Evolutionary conservation across 2,329 filamentous ascomycete genomes (phyloP).

Genomic region (Parafenestella ontariensis): DNA sequence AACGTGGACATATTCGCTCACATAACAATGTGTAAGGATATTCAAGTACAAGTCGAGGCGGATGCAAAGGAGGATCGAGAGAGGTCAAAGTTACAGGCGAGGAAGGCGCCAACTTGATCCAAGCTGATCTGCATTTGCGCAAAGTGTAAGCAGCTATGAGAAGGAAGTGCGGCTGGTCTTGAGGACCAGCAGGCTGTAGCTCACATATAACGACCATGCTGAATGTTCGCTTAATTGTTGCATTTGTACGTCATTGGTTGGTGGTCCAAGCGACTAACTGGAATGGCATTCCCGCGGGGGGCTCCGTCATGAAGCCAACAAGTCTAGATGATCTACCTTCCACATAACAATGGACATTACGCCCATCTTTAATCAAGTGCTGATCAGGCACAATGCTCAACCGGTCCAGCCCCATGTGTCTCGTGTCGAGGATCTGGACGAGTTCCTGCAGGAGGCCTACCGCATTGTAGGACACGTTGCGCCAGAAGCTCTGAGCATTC

Average conservation of each 20-base stretch:
- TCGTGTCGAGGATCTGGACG: slow-evolving; percentile 66
- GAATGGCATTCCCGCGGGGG: slow-evolving; percentile 30
- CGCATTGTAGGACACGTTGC: slow-evolving; percentile 72
- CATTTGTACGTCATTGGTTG: slow-evolving; percentile 23
- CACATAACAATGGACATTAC: slow-evolving; percentile 65
- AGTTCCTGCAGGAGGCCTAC: slow-evolving; percentile 93
- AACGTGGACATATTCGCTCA: too few relatives aligned
- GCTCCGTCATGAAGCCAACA: slow-evolving; percentile 32
- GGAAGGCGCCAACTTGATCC: too few relatives aligned
- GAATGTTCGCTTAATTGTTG: background rate
- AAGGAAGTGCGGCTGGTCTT: too few relatives aligned
- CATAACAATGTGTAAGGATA: too few relatives aligned
- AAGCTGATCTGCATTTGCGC: too few relatives aligned
- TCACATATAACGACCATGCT: background rate
- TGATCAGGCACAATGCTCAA: slow-evolving; percentile 65
- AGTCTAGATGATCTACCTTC: slow-evolving; percentile 15
- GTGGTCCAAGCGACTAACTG: slow-evolving; percentile 22
- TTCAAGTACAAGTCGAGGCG: too few relatives aligned
- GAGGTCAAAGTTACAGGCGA: too few relatives aligned
- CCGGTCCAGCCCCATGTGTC: slow-evolving; percentile 55
- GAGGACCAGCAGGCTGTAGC: background rate
- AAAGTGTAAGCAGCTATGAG: too few relatives aligned
- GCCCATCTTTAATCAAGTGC: slow-evolving; percentile 70
- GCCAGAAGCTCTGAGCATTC: slow-evolving; percentile 9
- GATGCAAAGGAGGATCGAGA: too few relatives aligned